Conservation (phyloP, 2,329 filamentous ascomycete species). For the Berkeleyomyces basicola region DNA sequence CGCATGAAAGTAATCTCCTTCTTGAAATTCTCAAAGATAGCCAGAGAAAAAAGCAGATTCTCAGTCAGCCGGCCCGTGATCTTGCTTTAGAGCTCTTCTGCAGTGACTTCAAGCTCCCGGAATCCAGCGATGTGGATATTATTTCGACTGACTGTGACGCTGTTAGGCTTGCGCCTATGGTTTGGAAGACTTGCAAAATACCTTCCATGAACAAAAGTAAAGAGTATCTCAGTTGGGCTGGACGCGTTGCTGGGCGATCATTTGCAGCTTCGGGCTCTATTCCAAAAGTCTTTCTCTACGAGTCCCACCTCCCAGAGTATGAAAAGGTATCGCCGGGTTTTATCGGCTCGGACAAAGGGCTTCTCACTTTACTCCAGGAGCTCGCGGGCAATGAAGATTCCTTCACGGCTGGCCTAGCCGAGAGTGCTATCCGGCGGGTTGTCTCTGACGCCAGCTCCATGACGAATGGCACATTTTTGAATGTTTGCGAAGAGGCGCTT, state of each 20-base stretch:
- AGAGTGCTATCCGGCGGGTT: constrained; percentile 40
- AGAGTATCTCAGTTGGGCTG: constrained; percentile 71
- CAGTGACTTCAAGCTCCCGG: constrained; percentile 48
- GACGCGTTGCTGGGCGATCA: constrained; percentile 64
- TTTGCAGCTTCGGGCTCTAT: constrained; percentile 63
- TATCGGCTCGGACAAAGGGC: constrained; percentile 43
- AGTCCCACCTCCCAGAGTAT: constrained; percentile 39
- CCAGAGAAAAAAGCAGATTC: constrained; percentile 39
- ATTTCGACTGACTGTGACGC: constrained; percentile 51
- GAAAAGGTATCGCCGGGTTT: constrained; percentile 28
- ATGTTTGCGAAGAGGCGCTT: constrained; percentile 35
- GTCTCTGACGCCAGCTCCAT: constrained; percentile 35
- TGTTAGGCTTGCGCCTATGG: constrained; percentile 40
- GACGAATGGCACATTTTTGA: constrained; percentile 30
- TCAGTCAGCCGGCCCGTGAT: constrained; percentile 53
- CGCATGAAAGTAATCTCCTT: constrained; percentile 64
- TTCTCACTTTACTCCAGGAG: constrained; percentile 45
- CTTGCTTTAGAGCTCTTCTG: constrained; percentile 60
- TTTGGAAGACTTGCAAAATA: constrained; percentile 64
- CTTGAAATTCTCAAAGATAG: constrained; percentile 66
- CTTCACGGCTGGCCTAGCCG: constrained; percentile 39
- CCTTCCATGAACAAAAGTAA: constrained; percentile 44
- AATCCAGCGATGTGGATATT: constrained; percentile 35
- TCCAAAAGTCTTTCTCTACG: constrained; percentile 40
- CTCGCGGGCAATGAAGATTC: constrained; percentile 43